Percentiles rank a stretch among this genome's conserved stretches.
Evolutionary conservation across 1,284 basidiomycete genomes (phyloP).

Genomic region (Cerioporus squamosus): DNA sequence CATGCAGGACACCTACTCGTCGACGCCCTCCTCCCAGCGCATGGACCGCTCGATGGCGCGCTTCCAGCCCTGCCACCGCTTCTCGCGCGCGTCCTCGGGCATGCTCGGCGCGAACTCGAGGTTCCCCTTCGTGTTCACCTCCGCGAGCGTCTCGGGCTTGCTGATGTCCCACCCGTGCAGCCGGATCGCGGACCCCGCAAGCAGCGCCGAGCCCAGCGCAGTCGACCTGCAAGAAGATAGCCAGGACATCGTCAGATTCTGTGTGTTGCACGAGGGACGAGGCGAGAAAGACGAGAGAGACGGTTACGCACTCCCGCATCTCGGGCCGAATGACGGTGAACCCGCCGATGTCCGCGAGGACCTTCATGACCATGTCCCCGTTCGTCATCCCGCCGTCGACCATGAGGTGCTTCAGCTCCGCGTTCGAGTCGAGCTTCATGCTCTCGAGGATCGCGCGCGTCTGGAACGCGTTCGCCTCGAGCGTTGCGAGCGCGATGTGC

Average conservation of each 20-base stretch:
- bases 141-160: slow-evolving; percentile 83
- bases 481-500: slow-evolving; percentile 92
- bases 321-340: slow-evolving; percentile 91
- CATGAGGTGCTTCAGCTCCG: slow-evolving; percentile 80
- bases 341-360: slow-evolving; percentile 92
- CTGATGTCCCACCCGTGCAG: slow-evolving; percentile 95
- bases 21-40: slow-evolving; percentile 74
- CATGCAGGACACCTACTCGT: slow-evolving; percentile 30
- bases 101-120: slow-evolving; percentile 72
- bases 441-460: slow-evolving; percentile 94
- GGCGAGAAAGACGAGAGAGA: neutral
- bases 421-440: slow-evolving; percentile 85
- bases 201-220: slow-evolving; percentile 93
- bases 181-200: slow-evolving; percentile 90
- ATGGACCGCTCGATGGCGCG: slow-evolving; percentile 81
- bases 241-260: too few species aligned
- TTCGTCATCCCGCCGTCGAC: slow-evolving; percentile 97
- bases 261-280: slow-evolving; percentile 2
- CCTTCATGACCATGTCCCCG: slow-evolving; percentile 87
- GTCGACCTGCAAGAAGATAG: slow-evolving; percentile 72
- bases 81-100: slow-evolving; percentile 57
- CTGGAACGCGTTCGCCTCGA: slow-evolving; percentile 91
- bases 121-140: slow-evolving; percentile 89
- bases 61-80: slow-evolving; percentile 81
- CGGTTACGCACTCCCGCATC: slow-evolving; percentile 91